phyloP scores from a whole-genome alignment of 768 basidiomycete genomes.

The Vararia minispora region DNA sequence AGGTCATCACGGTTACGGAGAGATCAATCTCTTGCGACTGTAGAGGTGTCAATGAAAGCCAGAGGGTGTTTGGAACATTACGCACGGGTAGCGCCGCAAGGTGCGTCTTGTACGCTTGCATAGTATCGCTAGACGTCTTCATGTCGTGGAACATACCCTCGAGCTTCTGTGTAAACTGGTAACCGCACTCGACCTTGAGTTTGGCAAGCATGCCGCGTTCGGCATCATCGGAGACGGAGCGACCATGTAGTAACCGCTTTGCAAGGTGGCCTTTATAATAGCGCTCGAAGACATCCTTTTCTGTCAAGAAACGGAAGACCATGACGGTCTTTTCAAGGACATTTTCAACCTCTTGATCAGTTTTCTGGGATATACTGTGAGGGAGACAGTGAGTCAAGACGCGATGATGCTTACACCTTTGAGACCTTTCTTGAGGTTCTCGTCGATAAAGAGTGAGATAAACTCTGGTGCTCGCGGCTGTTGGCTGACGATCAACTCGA shows the following conservation, averaged over 20 bases:
- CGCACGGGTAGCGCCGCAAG: constrained; percentile 53
- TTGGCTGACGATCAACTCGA: constrained; percentile 81
- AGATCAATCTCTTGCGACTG: constrained; percentile 73
- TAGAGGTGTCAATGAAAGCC: constrained; percentile 7
- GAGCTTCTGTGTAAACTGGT: constrained; percentile 93
- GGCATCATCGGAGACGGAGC: constrained; percentile 94
- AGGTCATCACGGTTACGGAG: constrained; percentile 87
- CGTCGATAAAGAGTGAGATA: constrained; percentile 94
- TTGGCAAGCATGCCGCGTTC: constrained; percentile 96
- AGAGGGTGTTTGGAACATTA: constrained; percentile 5
- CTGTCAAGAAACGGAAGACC: constrained; percentile 85
- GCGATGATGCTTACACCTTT: constrained; percentile 72
- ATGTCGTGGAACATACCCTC: constrained; percentile 99
- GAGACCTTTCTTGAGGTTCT: constrained; percentile 87
- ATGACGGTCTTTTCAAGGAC: constrained; percentile 94
- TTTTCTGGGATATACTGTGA: constrained; percentile 52
- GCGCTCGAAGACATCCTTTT: constrained; percentile 96
- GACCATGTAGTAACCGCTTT: constrained; percentile 74
- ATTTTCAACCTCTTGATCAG: constrained; percentile 80
- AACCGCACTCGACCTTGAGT: constrained; percentile 92
- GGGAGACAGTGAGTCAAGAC: neutral
- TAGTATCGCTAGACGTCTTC: constrained; percentile 76
- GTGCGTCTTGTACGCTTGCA: constrained; percentile 57
- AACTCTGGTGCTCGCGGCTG: constrained; percentile 87
- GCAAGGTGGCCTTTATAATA: constrained; percentile 97